A percentile compares a stretch with the other conserved stretches of the same genome.
Conservation (phyloP, 192 early-diverging fungal species). For the Polychytrium aggregatum region DNA sequence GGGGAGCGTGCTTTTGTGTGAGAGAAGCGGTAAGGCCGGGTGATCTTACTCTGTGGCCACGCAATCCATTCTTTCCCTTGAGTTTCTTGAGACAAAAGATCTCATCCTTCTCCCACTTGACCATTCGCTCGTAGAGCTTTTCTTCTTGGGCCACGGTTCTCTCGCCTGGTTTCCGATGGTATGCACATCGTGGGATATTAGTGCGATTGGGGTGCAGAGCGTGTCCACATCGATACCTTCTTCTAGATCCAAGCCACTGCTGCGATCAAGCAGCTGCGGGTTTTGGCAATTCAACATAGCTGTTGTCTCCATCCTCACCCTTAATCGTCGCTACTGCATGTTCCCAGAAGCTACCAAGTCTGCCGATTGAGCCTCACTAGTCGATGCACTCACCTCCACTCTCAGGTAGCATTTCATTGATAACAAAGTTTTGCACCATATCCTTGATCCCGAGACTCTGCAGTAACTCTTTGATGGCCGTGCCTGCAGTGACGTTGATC, state of each 20-base stretch:
- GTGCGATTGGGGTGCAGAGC: background rate
- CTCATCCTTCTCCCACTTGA: constrained; percentile 18
- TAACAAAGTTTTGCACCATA: constrained; percentile 16
- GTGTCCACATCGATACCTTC: too few relatives aligned
- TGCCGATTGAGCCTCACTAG: too few relatives aligned
- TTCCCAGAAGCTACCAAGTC: too few relatives aligned
- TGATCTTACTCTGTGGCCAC: too few relatives aligned
- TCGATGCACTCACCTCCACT: constrained; percentile 15
- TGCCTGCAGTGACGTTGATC: constrained; percentile 9
- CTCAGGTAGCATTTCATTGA: constrained; percentile 16
- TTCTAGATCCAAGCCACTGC: too few relatives aligned
- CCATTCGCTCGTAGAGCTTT: constrained; percentile 26
- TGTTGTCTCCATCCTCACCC: too few relatives aligned
- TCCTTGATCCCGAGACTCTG: constrained; percentile 30
- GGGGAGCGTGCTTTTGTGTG: too few relatives aligned
- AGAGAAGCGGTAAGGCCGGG: too few relatives aligned
- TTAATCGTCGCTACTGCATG: too few relatives aligned
- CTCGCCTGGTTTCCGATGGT: constrained; percentile 9
- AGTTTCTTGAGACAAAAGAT: constrained; percentile 32
- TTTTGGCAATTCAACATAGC: too few relatives aligned
- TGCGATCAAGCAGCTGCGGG: too few relatives aligned
- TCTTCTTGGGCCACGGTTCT: constrained; percentile 15
- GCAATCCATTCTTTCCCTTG: constrained; percentile 8
- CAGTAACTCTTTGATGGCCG: constrained; percentile 13
- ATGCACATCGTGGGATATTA: background rate